phyloP scores from a whole-genome alignment of 148 eudicot genomes.

The Amaranthus palmeri region DNA sequence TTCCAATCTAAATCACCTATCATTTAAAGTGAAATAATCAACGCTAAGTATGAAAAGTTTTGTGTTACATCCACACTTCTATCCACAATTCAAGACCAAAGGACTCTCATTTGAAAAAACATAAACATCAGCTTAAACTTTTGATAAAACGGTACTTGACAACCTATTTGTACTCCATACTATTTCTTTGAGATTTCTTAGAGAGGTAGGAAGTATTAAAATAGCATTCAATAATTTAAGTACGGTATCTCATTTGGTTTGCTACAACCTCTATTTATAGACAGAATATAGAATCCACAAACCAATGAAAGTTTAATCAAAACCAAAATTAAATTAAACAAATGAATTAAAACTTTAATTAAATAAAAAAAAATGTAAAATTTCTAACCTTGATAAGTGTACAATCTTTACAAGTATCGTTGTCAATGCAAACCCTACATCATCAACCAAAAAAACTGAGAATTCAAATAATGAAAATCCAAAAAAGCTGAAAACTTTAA shows the following conservation, averaged over 20 bases:
- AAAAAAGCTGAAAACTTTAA: background rate
- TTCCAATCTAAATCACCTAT: too few species aligned
- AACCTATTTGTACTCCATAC: too few species aligned
- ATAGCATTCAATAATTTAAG: background rate
- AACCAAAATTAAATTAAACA: background rate
- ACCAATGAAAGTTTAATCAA: background rate
- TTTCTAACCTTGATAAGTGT: constrained; percentile 77
- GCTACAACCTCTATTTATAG: constrained; percentile 4
- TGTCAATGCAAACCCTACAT: constrained; percentile 78
- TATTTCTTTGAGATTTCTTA: too few species aligned
- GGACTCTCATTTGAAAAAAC: too few species aligned
- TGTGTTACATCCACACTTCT: too few species aligned
- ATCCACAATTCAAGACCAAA: too few species aligned
- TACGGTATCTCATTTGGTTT: background rate
- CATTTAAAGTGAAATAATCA: too few species aligned
- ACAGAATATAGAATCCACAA: constrained; percentile 6
- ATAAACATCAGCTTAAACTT: too few species aligned
- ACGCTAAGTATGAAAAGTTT: too few species aligned
- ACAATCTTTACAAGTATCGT: constrained; percentile 57
- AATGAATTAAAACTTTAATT: background rate
- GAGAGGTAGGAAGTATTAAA: too few species aligned
- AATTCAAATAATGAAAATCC: background rate
- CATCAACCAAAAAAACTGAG: constrained; percentile 11
- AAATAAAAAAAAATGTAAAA: background rate
- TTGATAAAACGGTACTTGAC: too few species aligned